These are phyloP conservation scores for Grigorovia yakushimaensis DNA, from an alignment of 805 yeast species.

Conservation along the genomic window DNA sequence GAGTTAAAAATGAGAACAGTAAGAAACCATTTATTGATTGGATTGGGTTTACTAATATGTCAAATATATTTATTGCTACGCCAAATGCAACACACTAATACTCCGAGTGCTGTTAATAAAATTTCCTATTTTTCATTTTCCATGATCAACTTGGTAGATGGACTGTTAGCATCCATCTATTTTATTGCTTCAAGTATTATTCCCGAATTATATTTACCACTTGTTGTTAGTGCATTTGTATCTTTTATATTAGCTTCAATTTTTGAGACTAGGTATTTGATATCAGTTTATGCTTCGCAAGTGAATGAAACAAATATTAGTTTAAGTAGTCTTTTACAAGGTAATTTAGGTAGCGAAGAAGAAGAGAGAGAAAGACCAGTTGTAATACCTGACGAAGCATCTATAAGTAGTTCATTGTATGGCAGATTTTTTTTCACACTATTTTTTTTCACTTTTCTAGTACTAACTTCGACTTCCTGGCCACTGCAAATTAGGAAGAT, in stretches of 20 bases:
- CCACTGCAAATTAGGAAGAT: slow-evolving; percentile 42
- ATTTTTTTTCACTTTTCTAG: slow-evolving; percentile 45
- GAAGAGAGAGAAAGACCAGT: slow-evolving; percentile 17
- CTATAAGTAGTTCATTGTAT: slow-evolving; percentile 47
- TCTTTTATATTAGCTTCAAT: slow-evolving; percentile 60
- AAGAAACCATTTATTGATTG: slow-evolving; percentile 35
- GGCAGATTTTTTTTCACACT: slow-evolving; percentile 46
- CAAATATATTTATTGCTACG: slow-evolving; percentile 51
- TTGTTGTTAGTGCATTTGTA: slow-evolving; percentile 60
- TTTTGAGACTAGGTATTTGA: slow-evolving; percentile 67
- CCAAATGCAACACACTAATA: slow-evolving; percentile 62
- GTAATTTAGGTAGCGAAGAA: slow-evolving; percentile 27
- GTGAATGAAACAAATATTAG: slow-evolving; percentile 59
- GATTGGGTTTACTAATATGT: slow-evolving; percentile 35
- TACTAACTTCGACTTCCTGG: slow-evolving; percentile 55
- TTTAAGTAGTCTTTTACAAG: slow-evolving; percentile 57
- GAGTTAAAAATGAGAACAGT: slow-evolving; percentile 35
- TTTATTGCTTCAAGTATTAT: slow-evolving; percentile 48
- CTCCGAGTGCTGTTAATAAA: slow-evolving; percentile 72
- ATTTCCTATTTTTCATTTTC: slow-evolving; percentile 63
- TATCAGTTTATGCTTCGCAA: slow-evolving; percentile 59
- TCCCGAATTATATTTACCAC: slow-evolving; percentile 51
- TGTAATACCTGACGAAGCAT: slow-evolving; percentile 41
- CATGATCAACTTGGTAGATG: slow-evolving; percentile 57
- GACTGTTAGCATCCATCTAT: slow-evolving; percentile 53